Base-by-base conservation (phyloP, 192 early-diverging fungal genomes). In the Backusella westeae region DNA sequence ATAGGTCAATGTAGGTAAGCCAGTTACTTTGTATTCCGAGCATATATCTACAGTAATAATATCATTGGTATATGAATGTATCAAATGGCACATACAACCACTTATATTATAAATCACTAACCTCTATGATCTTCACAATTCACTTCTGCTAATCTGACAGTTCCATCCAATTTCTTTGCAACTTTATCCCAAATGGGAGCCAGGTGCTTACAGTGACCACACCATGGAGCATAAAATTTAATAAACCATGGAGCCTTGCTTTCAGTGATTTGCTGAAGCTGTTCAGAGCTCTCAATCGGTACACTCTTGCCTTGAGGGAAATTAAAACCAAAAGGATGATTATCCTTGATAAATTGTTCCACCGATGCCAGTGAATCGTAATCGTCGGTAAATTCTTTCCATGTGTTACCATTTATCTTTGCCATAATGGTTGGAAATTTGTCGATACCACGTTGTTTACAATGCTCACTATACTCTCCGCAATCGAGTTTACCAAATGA, bases 141-240 rank as follows among this genome's bases (percentile, higher is more conserved):
- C 21, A 98, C 90, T 74, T 92, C 85, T 49, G 89, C 97, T 34
- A 97, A 83, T 78, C 96, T 96, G 1, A 72, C 44, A 35, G 85
- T 85, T 36, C 90, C 89, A 67, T 89, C 85, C 63, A 93, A 63
- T 7, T 71, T 77, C 14, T 82, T 82, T 19, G 89, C 94, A 63
- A 98, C 77, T 42, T 92, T 78, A 14, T 88, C 87, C 89, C 94
- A 97, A 23, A 87, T 86, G 2, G 96, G 96, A 8, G 90, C 92
- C 78, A 98, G 88, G 1, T 85, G 81, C 83, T 95, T 88, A 86
- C 96, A 98, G 82, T 97, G 96, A 26, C 86, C 80, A 79, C 95
- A 96, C 94, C 93, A 96, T 6, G 95, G 95, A 21, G 95, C 94
- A 82, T 93, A 94, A 81, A 96, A 96, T 83, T 94, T 88, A 36